Evolutionary conservation across 305 asterid species (phyloP), one percentile per base, ranked within the genome.

Genomic region (Fraxinus greggii): DNA sequence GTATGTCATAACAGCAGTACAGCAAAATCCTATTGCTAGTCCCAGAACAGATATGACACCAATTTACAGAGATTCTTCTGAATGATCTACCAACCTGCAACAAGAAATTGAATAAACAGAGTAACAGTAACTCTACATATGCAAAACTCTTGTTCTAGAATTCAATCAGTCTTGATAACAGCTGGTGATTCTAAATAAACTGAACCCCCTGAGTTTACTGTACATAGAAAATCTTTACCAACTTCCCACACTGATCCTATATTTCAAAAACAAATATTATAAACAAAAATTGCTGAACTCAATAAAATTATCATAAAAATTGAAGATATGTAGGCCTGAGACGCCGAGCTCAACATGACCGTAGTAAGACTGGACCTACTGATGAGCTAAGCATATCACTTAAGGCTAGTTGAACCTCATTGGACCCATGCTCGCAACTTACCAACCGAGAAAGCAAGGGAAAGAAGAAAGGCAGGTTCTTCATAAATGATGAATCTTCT

Each of bases 341-440:
- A 63, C 2, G 33, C 72, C n/a, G 5, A 24, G 84, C 83, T 96
- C 98, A 97, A 82, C 96, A 90, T 8, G 95, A 91, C 33, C 92
- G 91, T 21, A 96, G 93, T 86, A 96, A 88, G 83, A 54, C 65
- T 54, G 98, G 98, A 12, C 98, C 98, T 65, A 96, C 97, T 0
- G 95, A 89, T 4, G 97, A 89, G 82, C 90, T 86, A 42, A 96
- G 97, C 92, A 96, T 91, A 33, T 94, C 97, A 36, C 97, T 93
- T 6, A 96, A 89, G 78, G 98, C 98, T 36, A 88, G 74, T 86
- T 94, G 99, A 78, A 96, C 93, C 89, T 96, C 99, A 63, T 84
- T 90, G 4, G 99, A 96, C 35, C 99, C 99, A 26, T 96, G 99
- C 86, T 96, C 99, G 31, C 98, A 96, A 54, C 97, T 90, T 84